These are phyloP conservation scores for Aspergillus novofumigatus DNA, from an alignment of 2,329 filamentous ascomycete species.

Conservation along the genomic window DNA sequence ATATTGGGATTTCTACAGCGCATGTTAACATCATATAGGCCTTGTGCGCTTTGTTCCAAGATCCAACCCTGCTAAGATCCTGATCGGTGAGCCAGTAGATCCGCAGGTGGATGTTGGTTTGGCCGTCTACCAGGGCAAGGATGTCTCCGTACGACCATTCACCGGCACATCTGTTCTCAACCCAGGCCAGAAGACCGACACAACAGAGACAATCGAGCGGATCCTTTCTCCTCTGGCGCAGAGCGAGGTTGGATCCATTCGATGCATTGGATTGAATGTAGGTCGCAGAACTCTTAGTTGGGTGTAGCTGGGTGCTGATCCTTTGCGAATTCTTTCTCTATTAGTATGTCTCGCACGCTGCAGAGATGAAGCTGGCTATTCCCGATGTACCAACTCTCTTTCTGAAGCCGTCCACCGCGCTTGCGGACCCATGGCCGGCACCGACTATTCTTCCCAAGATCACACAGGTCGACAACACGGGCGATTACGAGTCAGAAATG, in stretches of 20 bases:
- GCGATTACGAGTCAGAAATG: slow-evolving; percentile 59
- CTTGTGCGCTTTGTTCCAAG: slow-evolving; percentile 58
- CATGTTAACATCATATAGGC: slow-evolving; percentile 37
- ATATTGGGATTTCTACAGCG: too few species aligned
- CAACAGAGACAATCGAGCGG: slow-evolving; percentile 30
- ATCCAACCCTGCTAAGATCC: slow-evolving; percentile 45
- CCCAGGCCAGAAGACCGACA: slow-evolving; percentile 50
- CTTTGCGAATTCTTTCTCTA: not conserved
- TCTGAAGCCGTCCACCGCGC: slow-evolving; percentile 53
- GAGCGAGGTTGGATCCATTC: slow-evolving; percentile 52
- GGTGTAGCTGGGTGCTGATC: not conserved
- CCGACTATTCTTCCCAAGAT: slow-evolving; percentile 52
- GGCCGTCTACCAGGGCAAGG: slow-evolving; percentile 53
- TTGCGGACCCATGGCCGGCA: slow-evolving; percentile 52
- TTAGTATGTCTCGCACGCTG: slow-evolving; percentile 48
- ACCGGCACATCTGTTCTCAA: slow-evolving; percentile 55
- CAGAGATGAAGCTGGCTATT: slow-evolving; percentile 50
- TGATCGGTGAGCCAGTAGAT: slow-evolving; percentile 56
- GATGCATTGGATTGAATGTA: slow-evolving; percentile 57
- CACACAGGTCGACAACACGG: slow-evolving; percentile 50
- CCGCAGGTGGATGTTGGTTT: slow-evolving; percentile 53
- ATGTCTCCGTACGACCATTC: slow-evolving; percentile 55
- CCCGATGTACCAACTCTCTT: slow-evolving; percentile 56
- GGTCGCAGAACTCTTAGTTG: slow-evolving; percentile 4
- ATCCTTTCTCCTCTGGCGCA: slow-evolving; percentile 51